Base-by-base conservation (phyloP, 169 alveolate genomes). In the Eimeria falciformis region DNA sequence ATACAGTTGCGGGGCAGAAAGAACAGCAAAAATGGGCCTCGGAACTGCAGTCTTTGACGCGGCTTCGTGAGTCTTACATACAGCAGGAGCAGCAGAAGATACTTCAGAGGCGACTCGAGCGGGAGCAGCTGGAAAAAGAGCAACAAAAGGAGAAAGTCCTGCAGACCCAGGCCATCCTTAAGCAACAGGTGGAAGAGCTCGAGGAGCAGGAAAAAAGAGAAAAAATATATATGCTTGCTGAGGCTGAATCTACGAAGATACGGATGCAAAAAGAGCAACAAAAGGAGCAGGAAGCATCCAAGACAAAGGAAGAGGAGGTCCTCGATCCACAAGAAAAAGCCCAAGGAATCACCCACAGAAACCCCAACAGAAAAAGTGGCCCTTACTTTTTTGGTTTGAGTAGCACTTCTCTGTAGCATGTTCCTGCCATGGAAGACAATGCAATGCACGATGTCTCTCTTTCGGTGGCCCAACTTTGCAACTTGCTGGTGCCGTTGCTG, bases 281-380 rank as follows among this genome's bases (percentile, higher is more conserved):
- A 56, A 56, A 33, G 33, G 89, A 81, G 33, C 29, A 27, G 37
- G 89, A 81, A 18, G 77, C 77, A 21, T 50, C 50, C n/a, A 81
- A 14, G 14, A 75, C 89, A 17, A 81, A 81, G 75, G 55, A 33
- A n/a, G 89, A 37, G 37, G 75, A 81, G 89, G 89, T 81, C 45
- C 53, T 25, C 56, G n/a, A 62, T 46, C n/a, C 87, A 50, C 23
- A n/a, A 7, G 43, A 29, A 55, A n/a, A n/a, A n/a, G n/a, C n/a
- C n/a, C n/a, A n/a, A n/a, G n/a, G n/a, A n/a, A n/a, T n/a, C n/a
- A n/a, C n/a, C n/a, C n/a, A n/a, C n/a, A n/a, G n/a, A n/a, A n/a
- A n/a, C n/a, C n/a, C n/a, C n/a, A n/a, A n/a, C n/a, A n/a, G n/a
- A n/a, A n/a, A n/a, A n/a, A n/a, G n/a, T n/a, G n/a, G n/a, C n/a